These are phyloP conservation scores for Mallotus nudiflorus DNA, from an alignment of 345 rosid species.

Conservation along the genomic window DNA sequence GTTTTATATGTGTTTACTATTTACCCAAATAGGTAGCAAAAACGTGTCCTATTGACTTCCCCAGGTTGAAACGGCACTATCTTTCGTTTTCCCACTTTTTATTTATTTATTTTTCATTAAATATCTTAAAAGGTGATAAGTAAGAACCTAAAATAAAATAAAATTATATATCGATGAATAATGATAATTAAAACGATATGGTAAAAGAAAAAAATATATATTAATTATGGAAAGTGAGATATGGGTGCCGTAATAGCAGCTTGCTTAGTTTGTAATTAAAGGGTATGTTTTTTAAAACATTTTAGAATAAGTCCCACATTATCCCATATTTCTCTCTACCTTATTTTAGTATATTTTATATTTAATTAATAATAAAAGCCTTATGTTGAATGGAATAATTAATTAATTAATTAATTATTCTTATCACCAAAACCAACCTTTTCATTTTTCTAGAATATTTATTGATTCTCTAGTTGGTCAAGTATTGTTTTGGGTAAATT, in stretches of 20 bases:
- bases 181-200: not conserved
- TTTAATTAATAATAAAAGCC: not conserved
- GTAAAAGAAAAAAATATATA: not conserved
- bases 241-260: slow-evolving; percentile 22
- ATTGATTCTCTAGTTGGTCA: not conserved
- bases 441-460: not conserved
- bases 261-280: not conserved
- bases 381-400: not conserved
- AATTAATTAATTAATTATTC: not conserved
- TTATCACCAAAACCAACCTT: not conserved
- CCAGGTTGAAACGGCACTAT: slow-evolving; percentile 41
- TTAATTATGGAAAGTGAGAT: not conserved
- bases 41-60: slow-evolving; percentile 34
- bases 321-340: slow-evolving; percentile 5
- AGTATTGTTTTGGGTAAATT: too few relatives aligned
- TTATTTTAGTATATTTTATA: not conserved
- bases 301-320: slow-evolving; percentile 17
- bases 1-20: too few relatives aligned
- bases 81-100: not conserved
- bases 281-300: slow-evolving; percentile 1
- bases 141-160: not conserved
- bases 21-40: slow-evolving; percentile 1
- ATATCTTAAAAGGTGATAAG: not conserved
- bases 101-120: not conserved
- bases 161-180: too few relatives aligned